Base-by-base conservation (phyloP, 2,329 filamentous ascomycete species). In the Pyrenophora seminiperda region DNA sequence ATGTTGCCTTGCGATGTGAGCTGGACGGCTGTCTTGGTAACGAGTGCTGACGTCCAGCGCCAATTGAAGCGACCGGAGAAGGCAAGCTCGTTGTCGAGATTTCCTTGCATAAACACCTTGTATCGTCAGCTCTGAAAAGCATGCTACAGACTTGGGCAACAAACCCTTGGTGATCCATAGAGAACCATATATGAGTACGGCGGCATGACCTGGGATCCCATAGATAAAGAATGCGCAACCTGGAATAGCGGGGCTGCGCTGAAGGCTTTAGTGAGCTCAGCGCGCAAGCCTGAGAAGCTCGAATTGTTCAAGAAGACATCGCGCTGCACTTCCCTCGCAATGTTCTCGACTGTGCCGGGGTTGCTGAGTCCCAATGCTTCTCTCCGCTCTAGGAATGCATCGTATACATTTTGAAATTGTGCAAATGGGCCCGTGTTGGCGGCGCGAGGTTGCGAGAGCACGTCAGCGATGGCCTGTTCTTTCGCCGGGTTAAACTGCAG, bases 251-350 rank as follows among this genome's bases (percentile, higher is more conserved):
- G 94, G 50, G 87, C 85, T 74, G 96, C 85, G 82, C 91, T 94
- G 79, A 97, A 96, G 72, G 91, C 87, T 82, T 97, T 97, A 73
- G 91, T 97, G 73, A 97, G 81, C 76, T 99, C 94, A 74, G 93
- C 95, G 73, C 93, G 90, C 75, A 99, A 83, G 68, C 94, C 94
- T 36, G 90, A 89, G 81, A 99, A 97, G 86, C 94, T 95, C 76
- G 91, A 89, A 81, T 97, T 96, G 78, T 88, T 94, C 69, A 97
- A 85, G 73, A 97, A 88, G 66, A 97, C 92, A 83, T 97, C 92
- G 77, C 92, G 91, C 79, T 95, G 88, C 57, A 97, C 91, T 80
- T 99, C 94, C 73, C 89, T 87, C 64, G 89, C 84, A 73, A 96
- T 87, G 71, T 86, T 87, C 77, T 99, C 94, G 62, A 97, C 87